Conservation (phyloP, 257 asterid species). For the Nicotiana benthamiana region DNA sequence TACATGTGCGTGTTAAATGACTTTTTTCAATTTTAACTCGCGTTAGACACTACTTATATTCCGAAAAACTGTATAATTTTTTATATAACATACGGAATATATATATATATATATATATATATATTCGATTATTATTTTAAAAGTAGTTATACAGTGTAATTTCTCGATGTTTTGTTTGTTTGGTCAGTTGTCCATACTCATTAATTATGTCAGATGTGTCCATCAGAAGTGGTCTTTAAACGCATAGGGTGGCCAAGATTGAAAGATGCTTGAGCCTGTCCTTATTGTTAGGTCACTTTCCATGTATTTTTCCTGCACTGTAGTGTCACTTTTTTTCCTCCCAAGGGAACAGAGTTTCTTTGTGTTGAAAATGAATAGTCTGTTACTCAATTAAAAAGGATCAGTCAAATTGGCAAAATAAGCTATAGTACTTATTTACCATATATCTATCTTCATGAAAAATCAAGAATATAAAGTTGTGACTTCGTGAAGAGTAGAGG, state of each 20-base stretch:
- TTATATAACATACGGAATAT: too few relatives aligned
- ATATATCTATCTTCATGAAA: not conserved
- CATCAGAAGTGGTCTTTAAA: constrained; percentile 22
- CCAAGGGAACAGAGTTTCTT: not conserved
- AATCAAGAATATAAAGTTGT: not conserved
- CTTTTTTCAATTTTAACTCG: too few relatives aligned
- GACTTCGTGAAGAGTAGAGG: not conserved
- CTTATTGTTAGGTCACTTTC: constrained; percentile 27
- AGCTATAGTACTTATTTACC: not conserved
- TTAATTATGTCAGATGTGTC: constrained; percentile 15
- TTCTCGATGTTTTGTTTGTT: not conserved
- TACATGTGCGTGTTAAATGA: too few relatives aligned
- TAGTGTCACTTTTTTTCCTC: constrained; percentile 5
- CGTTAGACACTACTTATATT: too few relatives aligned
- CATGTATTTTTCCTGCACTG: constrained; percentile 1
- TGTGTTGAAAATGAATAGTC: not conserved
- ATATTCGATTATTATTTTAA: too few relatives aligned
- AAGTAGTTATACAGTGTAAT: too few relatives aligned
- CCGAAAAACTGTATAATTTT: too few relatives aligned
- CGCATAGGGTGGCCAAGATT: constrained; percentile 14
- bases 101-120: too few relatives aligned
- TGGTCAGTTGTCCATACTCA: constrained; percentile 14
- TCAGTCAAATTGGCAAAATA: not conserved
- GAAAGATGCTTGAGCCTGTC: constrained; percentile 32
- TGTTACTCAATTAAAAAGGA: not conserved